Percentiles rank a stretch among this genome's conserved stretches.
Evolutionary conservation across 805 yeast genomes (phyloP).

Genomic region (Lachancea waltii): DNA sequence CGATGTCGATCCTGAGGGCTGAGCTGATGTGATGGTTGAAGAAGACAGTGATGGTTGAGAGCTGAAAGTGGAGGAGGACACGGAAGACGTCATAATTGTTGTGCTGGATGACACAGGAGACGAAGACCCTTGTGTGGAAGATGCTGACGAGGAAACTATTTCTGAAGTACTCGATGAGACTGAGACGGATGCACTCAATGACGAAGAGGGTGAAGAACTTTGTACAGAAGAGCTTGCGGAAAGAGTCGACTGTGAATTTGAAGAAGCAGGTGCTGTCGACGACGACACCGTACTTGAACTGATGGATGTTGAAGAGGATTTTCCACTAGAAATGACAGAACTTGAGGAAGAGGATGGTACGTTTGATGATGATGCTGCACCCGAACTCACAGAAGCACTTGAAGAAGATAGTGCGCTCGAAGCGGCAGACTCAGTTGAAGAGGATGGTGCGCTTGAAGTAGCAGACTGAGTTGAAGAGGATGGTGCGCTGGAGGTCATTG

Average conservation of each 20-base stretch:
- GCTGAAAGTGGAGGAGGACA: background rate
- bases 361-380: background rate
- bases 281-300: too few species aligned
- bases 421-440: background rate
- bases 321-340: too few species aligned
- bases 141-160: background rate
- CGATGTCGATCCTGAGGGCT: slow-evolving; percentile 4
- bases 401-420: background rate
- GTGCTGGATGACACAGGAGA: background rate
- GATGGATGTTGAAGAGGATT: too few species aligned
- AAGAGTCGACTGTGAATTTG: background rate
- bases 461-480: background rate
- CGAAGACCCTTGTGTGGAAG: background rate
- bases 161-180: background rate
- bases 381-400: background rate
- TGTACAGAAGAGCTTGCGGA: background rate
- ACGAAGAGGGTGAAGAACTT: background rate
- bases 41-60: background rate
- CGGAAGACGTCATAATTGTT: background rate
- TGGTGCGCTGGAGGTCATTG: background rate
- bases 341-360: background rate
- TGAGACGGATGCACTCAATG: too few species aligned
- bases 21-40: slow-evolving; percentile 1
- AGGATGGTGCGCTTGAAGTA: background rate
- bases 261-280: background rate